A percentile compares a stretch with the other conserved stretches of the same genome.
These are phyloP conservation scores for Nigrospora sphaerica DNA, from an alignment of 2,329 filamentous ascomycete genomes.

Conservation along the genomic window DNA sequence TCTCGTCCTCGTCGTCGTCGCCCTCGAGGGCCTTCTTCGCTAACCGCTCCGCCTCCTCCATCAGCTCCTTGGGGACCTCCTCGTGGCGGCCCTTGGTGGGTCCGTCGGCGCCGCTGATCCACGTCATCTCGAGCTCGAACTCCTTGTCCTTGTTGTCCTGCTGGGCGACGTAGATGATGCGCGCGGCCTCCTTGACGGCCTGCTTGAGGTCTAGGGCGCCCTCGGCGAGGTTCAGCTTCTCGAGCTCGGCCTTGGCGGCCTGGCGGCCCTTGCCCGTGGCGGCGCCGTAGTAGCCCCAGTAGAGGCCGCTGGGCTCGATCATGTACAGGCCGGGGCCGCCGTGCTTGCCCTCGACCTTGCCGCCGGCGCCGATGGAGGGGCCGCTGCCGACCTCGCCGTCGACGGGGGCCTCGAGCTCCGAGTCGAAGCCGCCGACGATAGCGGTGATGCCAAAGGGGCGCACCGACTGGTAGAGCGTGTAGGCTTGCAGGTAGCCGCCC, in stretches of 20 bases:
- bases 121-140: conserved; percentile 98
- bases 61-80: conserved; percentile 84
- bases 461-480: conserved; percentile 95
- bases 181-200: conserved; percentile 90
- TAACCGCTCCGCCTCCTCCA: conserved; percentile 86
- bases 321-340: conserved; percentile 95
- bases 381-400: conserved; percentile 86
- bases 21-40: conserved; percentile 86
- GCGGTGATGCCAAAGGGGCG: conserved; percentile 94
- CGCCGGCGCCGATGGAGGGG: conserved; percentile 72
- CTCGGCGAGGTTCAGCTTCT: conserved; percentile 86
- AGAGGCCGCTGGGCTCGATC: conserved; percentile 94
- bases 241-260: conserved; percentile 93
- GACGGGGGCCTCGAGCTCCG: conserved; percentile 74
- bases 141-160: conserved; percentile 99
- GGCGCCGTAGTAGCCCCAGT: conserved; percentile 98
- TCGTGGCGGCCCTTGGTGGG: conserved; percentile 90
- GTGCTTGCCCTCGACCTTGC: conserved; percentile 67
- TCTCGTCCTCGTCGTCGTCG: conserved; percentile 74
- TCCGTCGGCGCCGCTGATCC: conserved; percentile 80
- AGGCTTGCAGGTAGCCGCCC: conserved; percentile 93
- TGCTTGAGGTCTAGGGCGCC: conserved; percentile 73
- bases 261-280: conserved; percentile 96
- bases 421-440: conserved; percentile 90
- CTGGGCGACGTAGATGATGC: conserved; percentile 95